Percentiles rank a stretch among this genome's conserved stretches.
These are phyloP conservation scores for Cymbopogon flexuosus DNA, from an alignment of 202 grass and related monocot genomes.

Conservation along the genomic window DNA sequence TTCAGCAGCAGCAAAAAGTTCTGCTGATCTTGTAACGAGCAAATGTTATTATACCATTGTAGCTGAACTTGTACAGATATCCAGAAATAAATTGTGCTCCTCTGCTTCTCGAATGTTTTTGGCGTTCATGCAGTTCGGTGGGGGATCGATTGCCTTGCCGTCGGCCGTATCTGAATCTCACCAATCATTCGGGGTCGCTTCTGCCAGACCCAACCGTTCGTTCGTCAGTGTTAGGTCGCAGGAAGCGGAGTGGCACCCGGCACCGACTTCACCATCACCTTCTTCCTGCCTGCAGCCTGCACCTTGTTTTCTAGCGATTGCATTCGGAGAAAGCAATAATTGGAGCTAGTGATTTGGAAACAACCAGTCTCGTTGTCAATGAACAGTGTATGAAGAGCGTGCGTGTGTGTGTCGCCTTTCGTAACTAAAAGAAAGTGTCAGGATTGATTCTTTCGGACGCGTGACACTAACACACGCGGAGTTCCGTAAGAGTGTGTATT, in stretches of 20 bases:
- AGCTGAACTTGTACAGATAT: neutral
- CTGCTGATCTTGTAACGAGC: neutral
- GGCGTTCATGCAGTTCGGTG: neutral
- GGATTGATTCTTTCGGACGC: neutral
- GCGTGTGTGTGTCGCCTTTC: neutral
- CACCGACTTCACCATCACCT: neutral
- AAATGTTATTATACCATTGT: neutral
- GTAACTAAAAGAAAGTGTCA: neutral
- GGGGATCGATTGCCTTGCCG: neutral
- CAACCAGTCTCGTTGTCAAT: neutral
- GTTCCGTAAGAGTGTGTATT: neutral
- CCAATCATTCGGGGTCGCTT: neutral
- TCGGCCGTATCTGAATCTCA: constrained; percentile 10
- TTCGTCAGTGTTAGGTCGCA: constrained; percentile 25
- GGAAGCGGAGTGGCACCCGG: neutral
- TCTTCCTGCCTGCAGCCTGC: neutral
- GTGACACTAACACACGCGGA: neutral
- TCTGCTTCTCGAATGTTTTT: neutral
- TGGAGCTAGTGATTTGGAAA: neutral
- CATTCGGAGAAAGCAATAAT: neutral
- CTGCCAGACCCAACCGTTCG: neutral
- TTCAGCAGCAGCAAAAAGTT: neutral
- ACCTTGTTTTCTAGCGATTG: neutral
- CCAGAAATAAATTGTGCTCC: neutral
- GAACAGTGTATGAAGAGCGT: neutral